Percentiles rank a stretch among this genome's conserved stretches.
These are phyloP conservation scores for Cryptococcus maquisensis DNA, from an alignment of 1,284 basidiomycete species.

Conservation along the genomic window DNA sequence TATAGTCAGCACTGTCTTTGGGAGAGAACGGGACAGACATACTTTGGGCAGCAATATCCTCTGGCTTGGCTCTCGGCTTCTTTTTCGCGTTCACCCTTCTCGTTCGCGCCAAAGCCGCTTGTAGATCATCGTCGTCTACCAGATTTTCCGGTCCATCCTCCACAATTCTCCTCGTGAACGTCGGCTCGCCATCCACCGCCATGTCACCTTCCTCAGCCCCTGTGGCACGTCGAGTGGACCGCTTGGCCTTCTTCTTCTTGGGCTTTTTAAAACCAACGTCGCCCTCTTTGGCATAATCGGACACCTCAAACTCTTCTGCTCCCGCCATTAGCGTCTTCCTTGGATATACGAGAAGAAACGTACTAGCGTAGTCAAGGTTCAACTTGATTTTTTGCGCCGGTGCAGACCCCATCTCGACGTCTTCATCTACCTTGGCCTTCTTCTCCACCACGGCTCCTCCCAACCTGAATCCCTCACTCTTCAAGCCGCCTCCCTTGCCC, in stretches of 20 bases:
- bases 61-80: constrained; percentile 71
- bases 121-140: constrained; percentile 97
- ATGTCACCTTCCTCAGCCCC: constrained; percentile 63
- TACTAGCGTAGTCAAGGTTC: constrained; percentile 86
- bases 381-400: constrained; percentile 50
- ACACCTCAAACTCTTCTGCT: constrained; percentile 76
- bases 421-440: constrained; percentile 53
- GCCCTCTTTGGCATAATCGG: constrained; percentile 86
- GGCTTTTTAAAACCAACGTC: constrained; percentile 91
- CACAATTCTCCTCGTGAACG: constrained; percentile 27
- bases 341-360: constrained; percentile 41
- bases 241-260: constrained; percentile 86
- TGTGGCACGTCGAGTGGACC: constrained; percentile 64
- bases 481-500: constrained; percentile 38
- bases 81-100: constrained; percentile 76
- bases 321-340: background rate
- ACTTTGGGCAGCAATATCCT: constrained; percentile 79
- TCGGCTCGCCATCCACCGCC: constrained; percentile 69
- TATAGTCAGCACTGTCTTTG: background rate
- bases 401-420: constrained; percentile 53
- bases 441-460: constrained; percentile 52
- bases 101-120: constrained; percentile 82
- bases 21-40: constrained; percentile 34
- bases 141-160: constrained; percentile 77
- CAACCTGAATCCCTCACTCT: constrained; percentile 66